Conservation (phyloP, 495 filamentous ascomycete genomes). For the Penicillium psychrofluorescens region DNA sequence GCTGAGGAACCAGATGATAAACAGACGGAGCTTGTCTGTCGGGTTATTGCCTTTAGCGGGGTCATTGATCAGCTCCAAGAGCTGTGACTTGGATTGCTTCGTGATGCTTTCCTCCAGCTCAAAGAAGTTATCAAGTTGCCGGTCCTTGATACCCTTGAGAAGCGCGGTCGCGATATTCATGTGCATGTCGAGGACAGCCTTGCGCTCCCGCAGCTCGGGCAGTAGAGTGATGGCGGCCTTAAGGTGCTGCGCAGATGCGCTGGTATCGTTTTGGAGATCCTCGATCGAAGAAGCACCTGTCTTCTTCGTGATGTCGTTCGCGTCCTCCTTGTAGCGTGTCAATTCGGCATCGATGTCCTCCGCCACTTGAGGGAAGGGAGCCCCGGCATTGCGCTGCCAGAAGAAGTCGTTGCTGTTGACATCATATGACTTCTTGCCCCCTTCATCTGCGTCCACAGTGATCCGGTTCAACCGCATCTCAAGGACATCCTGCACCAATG, state of each 20-base stretch:
- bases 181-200: constrained; percentile 91
- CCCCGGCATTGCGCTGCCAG: constrained; percentile 88
- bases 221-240: constrained; percentile 91
- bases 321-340: constrained; percentile 91
- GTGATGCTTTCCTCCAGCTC: constrained; percentile 91
- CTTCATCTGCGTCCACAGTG: constrained; percentile 79
- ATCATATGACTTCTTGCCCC: constrained; percentile 82
- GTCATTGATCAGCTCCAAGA: constrained; percentile 82
- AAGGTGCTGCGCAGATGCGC: constrained; percentile 83
- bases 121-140: constrained; percentile 93
- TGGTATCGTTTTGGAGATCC: constrained; percentile 83
- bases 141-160: constrained; percentile 83
- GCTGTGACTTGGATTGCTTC: constrained; percentile 85
- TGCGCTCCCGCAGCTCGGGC: constrained; percentile 87
- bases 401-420: constrained; percentile 91
- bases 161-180: constrained; percentile 95
- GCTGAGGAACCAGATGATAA: constrained; percentile 96
- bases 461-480: constrained; percentile 95
- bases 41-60: constrained; percentile 74
- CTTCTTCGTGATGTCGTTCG: constrained; percentile 88
- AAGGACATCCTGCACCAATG: constrained; percentile 88
- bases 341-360: constrained; percentile 93
- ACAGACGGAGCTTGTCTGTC: constrained; percentile 82
- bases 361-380: constrained; percentile 92
- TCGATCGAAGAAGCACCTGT: constrained; percentile 90